Evolutionary conservation across 345 rosid genomes (phyloP).

Genomic region (Populus alba): DNA sequence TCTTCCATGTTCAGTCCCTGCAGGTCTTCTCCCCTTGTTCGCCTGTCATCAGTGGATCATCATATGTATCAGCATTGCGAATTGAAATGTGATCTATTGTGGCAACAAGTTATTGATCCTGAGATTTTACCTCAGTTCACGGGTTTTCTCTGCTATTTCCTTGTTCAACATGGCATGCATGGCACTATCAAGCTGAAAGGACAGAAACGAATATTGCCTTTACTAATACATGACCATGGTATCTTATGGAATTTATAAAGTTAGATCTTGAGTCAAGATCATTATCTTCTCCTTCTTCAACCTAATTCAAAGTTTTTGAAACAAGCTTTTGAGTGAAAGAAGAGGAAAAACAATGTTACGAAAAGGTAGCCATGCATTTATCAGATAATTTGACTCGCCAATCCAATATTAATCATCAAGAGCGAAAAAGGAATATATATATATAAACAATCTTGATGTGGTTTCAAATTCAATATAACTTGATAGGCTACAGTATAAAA

Average conservation of each 20-base stretch:
- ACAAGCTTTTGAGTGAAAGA: neutral
- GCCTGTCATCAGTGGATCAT: constrained; percentile 12
- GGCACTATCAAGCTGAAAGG: constrained; percentile 28
- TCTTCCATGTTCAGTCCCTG: constrained; percentile 27
- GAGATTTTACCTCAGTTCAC: constrained; percentile 36
- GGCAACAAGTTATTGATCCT: neutral
- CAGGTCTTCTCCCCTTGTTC: constrained; percentile 36
- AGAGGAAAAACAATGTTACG: too few species aligned
- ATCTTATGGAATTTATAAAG: neutral
- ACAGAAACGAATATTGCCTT: neutral
- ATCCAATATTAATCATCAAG: too few species aligned
- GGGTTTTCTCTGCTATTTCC: constrained; percentile 37
- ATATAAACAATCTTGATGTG: too few species aligned
- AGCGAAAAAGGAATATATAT: too few species aligned
- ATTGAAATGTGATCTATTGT: neutral
- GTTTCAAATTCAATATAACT: too few species aligned
- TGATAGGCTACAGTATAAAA: too few species aligned
- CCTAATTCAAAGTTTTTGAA: neutral
- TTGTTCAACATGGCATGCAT: constrained; percentile 20
- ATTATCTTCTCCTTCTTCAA: neutral
- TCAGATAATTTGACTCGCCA: too few species aligned
- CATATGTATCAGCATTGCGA: neutral
- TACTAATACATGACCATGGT: neutral
- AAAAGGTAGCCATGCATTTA: too few species aligned
- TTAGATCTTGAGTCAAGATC: neutral